These are phyloP conservation scores for Ulota crispa DNA, from an alignment of 225 moss, liverwort and hornwort genomes.

Conservation along the genomic window DNA sequence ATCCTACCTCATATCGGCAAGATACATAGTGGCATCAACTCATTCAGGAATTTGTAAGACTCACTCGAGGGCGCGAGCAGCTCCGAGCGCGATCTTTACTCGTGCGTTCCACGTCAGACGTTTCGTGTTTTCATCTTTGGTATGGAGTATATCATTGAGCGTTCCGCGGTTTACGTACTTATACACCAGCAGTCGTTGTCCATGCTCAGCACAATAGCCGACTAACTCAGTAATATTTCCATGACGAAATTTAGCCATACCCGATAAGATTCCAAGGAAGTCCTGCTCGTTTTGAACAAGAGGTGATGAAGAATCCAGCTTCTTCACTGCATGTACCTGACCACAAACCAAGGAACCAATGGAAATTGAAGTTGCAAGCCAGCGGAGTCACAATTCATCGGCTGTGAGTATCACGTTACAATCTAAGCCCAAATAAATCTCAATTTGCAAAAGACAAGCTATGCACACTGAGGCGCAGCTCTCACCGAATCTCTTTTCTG, in stretches of 20 bases:
- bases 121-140: conserved; percentile 50
- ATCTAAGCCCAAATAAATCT: background rate
- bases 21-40: background rate
- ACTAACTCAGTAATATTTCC: conserved; percentile 68
- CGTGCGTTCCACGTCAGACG: conserved; percentile 70
- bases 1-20: background rate
- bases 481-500: background rate
- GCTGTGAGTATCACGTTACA: background rate
- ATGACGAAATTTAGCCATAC: conserved; percentile 64
- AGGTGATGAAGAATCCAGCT: conserved; percentile 70
- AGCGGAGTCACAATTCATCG: background rate
- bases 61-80: conserved; percentile 81
- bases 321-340: conserved; percentile 73
- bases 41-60: conserved; percentile 19
- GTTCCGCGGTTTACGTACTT: conserved; percentile 64
- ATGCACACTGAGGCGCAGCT: background rate
- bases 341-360: conserved; percentile 21
- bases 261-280: conserved; percentile 61
- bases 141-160: conserved; percentile 64
- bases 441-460: background rate
- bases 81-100: conserved; percentile 71
- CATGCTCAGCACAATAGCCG: conserved; percentile 75
- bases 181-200: conserved; percentile 69
- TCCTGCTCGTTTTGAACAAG: conserved; percentile 68
- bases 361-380: conserved; percentile 4